Evolutionary conservation across 129 eudicot species (phyloP).

Genomic region (Artemisia argyi): DNA sequence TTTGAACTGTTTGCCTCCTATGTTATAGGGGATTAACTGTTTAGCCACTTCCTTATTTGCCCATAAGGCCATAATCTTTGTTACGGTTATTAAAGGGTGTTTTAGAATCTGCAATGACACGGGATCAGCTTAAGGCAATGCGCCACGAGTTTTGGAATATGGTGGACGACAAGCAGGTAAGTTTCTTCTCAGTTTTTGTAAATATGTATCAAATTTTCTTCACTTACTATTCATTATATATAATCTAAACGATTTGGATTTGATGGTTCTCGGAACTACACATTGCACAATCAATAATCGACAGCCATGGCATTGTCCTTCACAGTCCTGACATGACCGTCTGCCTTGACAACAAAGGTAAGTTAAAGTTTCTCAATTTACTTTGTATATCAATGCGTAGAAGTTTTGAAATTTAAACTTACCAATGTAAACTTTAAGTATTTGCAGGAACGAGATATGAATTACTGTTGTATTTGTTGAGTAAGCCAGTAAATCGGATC

Average conservation of each 20-base stretch:
- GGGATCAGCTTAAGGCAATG: background rate
- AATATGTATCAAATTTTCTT: too few relatives aligned
- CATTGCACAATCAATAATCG: too few relatives aligned
- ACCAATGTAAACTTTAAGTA: background rate
- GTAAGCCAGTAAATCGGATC: constrained; percentile 18
- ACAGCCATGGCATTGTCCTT: background rate
- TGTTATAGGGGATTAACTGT: too few relatives aligned
- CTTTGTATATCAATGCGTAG: background rate
- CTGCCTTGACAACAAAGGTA: constrained; percentile 24
- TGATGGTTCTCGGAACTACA: background rate
- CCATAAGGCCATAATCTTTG: too few relatives aligned
- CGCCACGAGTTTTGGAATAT: constrained; percentile 3
- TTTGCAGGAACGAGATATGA: constrained; percentile 22
- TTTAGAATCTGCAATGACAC: too few relatives aligned
- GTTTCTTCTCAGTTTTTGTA: background rate
- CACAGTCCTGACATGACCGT: constrained; percentile 13
- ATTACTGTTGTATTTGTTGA: constrained; percentile 15
- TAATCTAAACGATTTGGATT: background rate
- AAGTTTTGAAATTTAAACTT: background rate
- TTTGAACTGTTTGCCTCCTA: too few relatives aligned
- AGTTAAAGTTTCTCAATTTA: too few relatives aligned
- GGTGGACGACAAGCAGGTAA: constrained; percentile 10
- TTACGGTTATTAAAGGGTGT: too few relatives aligned
- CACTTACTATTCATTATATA: too few relatives aligned
- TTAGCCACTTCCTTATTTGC: too few relatives aligned